Conservation (phyloP, 768 basidiomycete genomes). For the Solioccasus polychromus region DNA sequence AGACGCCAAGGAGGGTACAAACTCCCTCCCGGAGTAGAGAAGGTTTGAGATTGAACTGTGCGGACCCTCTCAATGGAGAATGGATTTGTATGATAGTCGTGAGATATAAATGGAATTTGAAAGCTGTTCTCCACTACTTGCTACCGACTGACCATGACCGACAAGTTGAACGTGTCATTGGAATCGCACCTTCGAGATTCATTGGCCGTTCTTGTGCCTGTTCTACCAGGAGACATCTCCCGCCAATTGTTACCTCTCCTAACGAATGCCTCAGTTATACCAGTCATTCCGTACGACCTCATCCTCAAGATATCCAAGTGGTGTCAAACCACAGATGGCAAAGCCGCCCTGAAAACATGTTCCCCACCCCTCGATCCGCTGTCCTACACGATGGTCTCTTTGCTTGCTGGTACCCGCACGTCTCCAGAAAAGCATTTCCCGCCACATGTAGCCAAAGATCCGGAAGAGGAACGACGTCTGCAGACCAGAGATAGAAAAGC, state of each 20-base stretch:
- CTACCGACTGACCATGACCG: background rate
- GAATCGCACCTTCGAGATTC: conserved; percentile 57
- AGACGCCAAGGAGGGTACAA: conserved; percentile 65
- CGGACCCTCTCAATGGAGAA: background rate
- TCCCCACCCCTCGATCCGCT: conserved; percentile 47
- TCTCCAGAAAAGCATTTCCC: conserved; percentile 75
- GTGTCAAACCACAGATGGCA: conserved; percentile 56
- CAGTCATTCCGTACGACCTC: conserved; percentile 60
- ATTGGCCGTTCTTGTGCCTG: conserved; percentile 42
- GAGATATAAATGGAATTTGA: too few relatives aligned
- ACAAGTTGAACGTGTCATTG: conserved; percentile 57
- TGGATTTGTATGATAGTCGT: background rate
- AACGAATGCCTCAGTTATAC: conserved; percentile 7
- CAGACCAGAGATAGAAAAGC: conserved; percentile 57
- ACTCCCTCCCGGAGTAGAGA: conserved; percentile 64
- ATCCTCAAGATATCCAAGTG: conserved; percentile 64
- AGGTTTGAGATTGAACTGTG: conserved; percentile 24
- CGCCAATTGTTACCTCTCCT: conserved; percentile 39
- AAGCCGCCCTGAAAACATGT: conserved; percentile 34
- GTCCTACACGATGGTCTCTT: conserved; percentile 65
- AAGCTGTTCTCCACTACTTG: background rate
- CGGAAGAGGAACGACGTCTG: conserved; percentile 45
- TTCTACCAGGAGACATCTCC: conserved; percentile 47
- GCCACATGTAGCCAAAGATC: conserved; percentile 42
- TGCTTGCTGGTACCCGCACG: conserved; percentile 76